Conservation (phyloP, 2,329 filamentous ascomycete species). For the Neurospora sp. region DNA sequence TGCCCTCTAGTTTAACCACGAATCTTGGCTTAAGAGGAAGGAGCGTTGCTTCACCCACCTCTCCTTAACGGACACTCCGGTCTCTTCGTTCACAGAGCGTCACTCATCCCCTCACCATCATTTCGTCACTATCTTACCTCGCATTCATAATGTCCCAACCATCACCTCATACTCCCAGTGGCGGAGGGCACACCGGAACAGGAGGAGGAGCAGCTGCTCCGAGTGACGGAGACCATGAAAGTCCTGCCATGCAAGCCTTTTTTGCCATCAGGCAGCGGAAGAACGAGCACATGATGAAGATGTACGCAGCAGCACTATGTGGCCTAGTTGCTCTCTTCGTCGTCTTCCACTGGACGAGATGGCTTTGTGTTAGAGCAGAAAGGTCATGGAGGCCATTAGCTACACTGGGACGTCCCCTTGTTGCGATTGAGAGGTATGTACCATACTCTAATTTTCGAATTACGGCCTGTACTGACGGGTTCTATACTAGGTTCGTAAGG, state of each 20-base stretch:
- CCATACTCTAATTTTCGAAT: neutral
- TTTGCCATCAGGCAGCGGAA: conserved; percentile 14
- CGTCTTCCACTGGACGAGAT: conserved; percentile 21
- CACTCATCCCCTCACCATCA: neutral
- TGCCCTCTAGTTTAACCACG: neutral
- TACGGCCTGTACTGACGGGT: conserved; percentile 1
- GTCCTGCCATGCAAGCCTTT: conserved; percentile 8
- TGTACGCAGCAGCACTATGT: conserved; percentile 18
- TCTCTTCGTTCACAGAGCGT: neutral
- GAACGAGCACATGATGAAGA: conserved; percentile 13
- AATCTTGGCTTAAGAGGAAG: neutral
- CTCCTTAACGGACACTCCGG: neutral
- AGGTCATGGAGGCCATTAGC: conserved; percentile 11
- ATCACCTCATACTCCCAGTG: neutral
- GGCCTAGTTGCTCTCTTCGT: conserved; percentile 22
- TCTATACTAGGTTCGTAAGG: conserved; percentile 15
- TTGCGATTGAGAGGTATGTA: conserved; percentile 17
- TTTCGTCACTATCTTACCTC: neutral
- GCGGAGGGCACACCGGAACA: neutral
- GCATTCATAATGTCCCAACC: neutral
- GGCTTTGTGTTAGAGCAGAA: conserved; percentile 13
- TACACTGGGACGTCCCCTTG: conserved; percentile 16
- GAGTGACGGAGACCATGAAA: conserved; percentile 5
- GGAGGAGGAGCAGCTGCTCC: neutral
- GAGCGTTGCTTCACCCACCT: neutral